These are phyloP conservation scores for Tardiomyces blankii DNA, from an alignment of 1,139 yeast species.

Conservation along the genomic window DNA sequence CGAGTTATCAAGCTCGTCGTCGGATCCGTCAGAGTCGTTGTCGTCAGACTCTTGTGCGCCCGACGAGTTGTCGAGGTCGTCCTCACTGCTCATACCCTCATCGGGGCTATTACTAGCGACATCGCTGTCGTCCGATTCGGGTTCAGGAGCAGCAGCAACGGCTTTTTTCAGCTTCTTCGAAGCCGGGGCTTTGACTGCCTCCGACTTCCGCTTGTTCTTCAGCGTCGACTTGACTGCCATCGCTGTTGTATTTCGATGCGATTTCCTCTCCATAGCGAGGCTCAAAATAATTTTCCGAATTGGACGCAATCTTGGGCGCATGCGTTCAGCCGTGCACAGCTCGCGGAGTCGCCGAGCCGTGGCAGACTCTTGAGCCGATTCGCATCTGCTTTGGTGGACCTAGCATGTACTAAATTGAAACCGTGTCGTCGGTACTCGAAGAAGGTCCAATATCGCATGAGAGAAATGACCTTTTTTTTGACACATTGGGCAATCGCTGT, in stretches of 20 bases:
- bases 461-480: too few species aligned
- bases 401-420: too few species aligned
- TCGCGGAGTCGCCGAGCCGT: too few species aligned
- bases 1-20: slow-evolving; percentile 20
- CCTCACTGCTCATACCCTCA: slow-evolving; percentile 9
- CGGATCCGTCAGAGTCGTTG: slow-evolving; percentile 15
- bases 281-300: not conserved
- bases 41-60: slow-evolving; percentile 18
- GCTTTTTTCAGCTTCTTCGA: slow-evolving; percentile 8
- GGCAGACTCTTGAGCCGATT: too few species aligned
- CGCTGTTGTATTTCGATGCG: not conserved
- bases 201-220: not conserved
- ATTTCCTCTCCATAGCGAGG: not conserved
- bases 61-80: slow-evolving; percentile 17
- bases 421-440: too few species aligned
- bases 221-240: not conserved
- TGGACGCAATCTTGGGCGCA: slow-evolving; percentile 1
- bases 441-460: too few species aligned
- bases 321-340: not conserved
- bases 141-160: not conserved
- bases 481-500: too few species aligned
- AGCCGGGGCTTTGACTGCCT: slow-evolving; percentile 5
- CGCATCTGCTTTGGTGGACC: too few species aligned
- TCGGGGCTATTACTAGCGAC: not conserved
- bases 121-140: slow-evolving; percentile 1